Conservation (phyloP, 495 filamentous ascomycete genomes). For the Parachaetomium inaequale region DNA sequence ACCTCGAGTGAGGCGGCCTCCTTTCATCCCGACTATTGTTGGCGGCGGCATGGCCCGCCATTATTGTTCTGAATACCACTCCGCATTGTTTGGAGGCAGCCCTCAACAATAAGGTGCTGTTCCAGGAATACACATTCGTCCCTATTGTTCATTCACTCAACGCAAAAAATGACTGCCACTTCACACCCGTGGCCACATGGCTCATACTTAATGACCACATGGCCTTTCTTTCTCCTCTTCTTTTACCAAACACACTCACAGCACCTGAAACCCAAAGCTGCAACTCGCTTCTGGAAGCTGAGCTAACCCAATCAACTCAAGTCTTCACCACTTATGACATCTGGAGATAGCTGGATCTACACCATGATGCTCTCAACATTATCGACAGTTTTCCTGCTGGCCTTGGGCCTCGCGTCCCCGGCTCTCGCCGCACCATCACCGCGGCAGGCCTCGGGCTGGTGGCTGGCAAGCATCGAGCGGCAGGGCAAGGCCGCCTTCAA, state of each 20-base stretch:
- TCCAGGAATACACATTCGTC: neutral
- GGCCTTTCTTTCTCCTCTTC: neutral
- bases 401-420: constrained; percentile 36
- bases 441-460: constrained; percentile 52
- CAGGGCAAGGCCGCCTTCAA: constrained; percentile 67
- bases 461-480: constrained; percentile 69
- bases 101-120: neutral
- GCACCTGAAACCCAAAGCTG: neutral
- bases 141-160: neutral
- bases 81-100: neutral
- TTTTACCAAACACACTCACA: neutral
- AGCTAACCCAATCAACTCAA: constrained; percentile 15
- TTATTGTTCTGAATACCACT: neutral
- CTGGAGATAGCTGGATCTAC: constrained; percentile 40
- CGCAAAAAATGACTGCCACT: neutral
- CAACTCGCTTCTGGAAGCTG: constrained; percentile 9
- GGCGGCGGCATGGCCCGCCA: neutral
- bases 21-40: neutral
- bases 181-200: neutral
- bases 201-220: neutral
- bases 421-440: constrained; percentile 32
- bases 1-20: constrained; percentile 1
- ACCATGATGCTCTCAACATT: constrained; percentile 43
- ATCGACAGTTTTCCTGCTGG: constrained; percentile 35
- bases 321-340: constrained; percentile 17